Conservation (phyloP, 2,329 filamentous ascomycete species). For the Phaeosphaeriaceae sp. region DNA sequence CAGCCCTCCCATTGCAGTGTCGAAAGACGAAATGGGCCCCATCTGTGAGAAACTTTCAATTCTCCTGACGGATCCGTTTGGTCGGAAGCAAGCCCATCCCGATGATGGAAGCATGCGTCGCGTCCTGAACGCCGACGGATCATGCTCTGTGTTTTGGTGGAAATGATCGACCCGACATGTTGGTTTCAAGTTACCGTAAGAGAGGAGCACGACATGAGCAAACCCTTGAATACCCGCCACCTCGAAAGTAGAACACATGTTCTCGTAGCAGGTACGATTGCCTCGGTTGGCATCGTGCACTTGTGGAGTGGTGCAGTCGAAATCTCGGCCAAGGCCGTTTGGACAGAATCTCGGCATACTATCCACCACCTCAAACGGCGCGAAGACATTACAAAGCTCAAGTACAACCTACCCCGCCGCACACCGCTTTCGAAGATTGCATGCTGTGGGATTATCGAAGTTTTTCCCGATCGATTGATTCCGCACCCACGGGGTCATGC, state of each 20-base stretch:
- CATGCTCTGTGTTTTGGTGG: conserved; percentile 46
- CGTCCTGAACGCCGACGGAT: conserved; percentile 42
- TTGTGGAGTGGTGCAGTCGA: background rate
- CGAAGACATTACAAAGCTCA: background rate
- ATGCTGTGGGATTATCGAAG: background rate
- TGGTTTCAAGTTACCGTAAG: background rate
- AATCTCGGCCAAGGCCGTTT: background rate
- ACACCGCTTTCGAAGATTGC: background rate
- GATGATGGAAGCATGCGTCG: conserved; percentile 36
- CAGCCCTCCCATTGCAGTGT: conserved; percentile 39
- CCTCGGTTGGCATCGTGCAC: background rate
- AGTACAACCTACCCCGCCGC: background rate
- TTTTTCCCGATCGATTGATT: background rate
- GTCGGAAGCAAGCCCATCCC: conserved; percentile 36
- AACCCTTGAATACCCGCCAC: background rate
- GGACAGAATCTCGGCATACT: background rate
- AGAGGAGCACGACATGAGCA: background rate
- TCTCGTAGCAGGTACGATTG: background rate
- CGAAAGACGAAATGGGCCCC: conserved; percentile 42
- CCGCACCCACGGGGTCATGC: background rate
- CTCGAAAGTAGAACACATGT: background rate
- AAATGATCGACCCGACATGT: conserved; percentile 25
- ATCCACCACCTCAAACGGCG: background rate
- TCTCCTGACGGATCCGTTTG: conserved; percentile 47
- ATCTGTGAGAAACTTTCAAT: conserved; percentile 45